These are phyloP conservation scores for Perkinsus olseni DNA, from an alignment of 169 alveolate species.

Conservation along the genomic window DNA sequence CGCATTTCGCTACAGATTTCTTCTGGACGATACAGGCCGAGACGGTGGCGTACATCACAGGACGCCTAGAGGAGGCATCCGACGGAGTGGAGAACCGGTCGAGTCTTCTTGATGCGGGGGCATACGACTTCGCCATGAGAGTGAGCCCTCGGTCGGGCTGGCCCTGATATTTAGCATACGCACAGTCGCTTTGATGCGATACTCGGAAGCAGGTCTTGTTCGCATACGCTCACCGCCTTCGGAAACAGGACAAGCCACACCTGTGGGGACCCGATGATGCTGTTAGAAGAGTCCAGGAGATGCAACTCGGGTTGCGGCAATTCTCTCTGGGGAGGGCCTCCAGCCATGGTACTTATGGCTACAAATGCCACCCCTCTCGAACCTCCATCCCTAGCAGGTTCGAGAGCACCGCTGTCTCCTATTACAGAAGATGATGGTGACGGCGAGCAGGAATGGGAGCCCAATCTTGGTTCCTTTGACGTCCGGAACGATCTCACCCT, in stretches of 20 bases:
- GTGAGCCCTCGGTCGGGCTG: background rate
- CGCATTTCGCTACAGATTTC: background rate
- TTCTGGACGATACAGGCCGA: background rate
- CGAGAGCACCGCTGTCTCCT: background rate
- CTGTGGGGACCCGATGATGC: background rate
- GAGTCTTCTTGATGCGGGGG: background rate
- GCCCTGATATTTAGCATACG: background rate
- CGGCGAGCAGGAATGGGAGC: background rate
- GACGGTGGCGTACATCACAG: background rate
- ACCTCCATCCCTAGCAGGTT: background rate
- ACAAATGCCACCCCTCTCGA: no score
- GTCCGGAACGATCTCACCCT: background rate
- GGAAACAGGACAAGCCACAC: background rate
- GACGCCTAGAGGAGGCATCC: background rate
- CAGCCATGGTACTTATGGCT: no score
- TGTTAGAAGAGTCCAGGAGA: background rate
- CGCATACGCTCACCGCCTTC: background rate
- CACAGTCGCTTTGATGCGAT: background rate
- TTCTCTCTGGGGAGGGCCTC: background rate
- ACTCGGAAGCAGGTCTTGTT: background rate
- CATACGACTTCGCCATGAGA: background rate
- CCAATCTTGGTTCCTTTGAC: background rate
- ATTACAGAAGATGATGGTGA: background rate
- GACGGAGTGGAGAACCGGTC: background rate
- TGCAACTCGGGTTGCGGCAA: background rate